These are phyloP conservation scores for Magnolia sinica DNA, from an alignment of 164 flowering plant genomes.

Conservation along the genomic window DNA sequence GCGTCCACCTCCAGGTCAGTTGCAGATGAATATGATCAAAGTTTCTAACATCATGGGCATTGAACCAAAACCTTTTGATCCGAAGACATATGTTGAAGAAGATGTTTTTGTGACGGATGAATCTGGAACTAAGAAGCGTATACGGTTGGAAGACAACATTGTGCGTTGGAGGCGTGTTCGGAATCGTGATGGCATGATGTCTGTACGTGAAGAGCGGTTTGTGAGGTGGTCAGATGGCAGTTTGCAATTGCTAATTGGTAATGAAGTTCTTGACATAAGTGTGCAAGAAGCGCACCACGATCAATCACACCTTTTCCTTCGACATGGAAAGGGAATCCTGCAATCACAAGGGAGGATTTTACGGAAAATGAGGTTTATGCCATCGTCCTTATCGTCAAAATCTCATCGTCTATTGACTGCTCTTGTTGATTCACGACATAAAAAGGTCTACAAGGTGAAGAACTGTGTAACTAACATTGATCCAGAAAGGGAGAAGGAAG, in stretches of 20 bases:
- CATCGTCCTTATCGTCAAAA: conserved; percentile 89
- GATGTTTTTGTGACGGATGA: too few species aligned
- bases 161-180: conserved; percentile 86
- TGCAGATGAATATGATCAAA: conserved; percentile 93
- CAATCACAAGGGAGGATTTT: conserved; percentile 95
- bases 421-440: conserved; percentile 92
- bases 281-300: conserved; percentile 93
- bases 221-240: conserved; percentile 99
- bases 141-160: conserved; percentile 90
- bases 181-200: conserved; percentile 61
- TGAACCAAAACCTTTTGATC: conserved; percentile 93
- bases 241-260: conserved; percentile 83
- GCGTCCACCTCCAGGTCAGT: conserved; percentile 71
- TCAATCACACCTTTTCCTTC: conserved; percentile 88
- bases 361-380: conserved; percentile 94
- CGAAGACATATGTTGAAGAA: too few species aligned
- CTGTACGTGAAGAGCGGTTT: conserved; percentile 98
- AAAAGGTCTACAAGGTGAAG: conserved; percentile 92
- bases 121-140: conserved; percentile 83
- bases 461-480: conserved; percentile 92
- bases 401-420: conserved; percentile 93
- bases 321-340: conserved; percentile 95
- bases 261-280: conserved; percentile 95
- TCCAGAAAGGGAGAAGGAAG: conserved; percentile 97
- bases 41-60: conserved; percentile 98